Evolutionary conservation across 192 early-diverging fungal species (phyloP).

Genomic region (Mortierella alpina): DNA sequence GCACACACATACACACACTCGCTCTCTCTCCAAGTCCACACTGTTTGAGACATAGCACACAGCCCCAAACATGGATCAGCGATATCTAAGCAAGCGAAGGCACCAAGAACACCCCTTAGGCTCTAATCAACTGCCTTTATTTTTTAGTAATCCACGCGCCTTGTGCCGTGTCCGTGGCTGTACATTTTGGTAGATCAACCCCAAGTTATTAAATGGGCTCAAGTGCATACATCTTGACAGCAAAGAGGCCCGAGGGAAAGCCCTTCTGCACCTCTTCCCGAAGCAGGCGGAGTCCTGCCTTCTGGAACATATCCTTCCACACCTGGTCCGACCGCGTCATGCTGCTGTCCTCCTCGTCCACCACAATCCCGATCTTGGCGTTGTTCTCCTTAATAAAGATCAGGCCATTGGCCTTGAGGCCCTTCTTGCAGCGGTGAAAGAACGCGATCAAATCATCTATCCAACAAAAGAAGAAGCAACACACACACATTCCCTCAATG

Average conservation of each 20-base stretch:
- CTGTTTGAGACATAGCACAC: too few relatives aligned
- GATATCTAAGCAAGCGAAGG: too few relatives aligned
- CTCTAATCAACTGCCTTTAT: too few relatives aligned
- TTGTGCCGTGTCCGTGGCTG: too few relatives aligned
- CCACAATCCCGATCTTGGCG: constrained; percentile 65
- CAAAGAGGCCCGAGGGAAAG: constrained; percentile 75
- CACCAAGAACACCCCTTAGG: too few relatives aligned
- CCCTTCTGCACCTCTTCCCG: constrained; percentile 73
- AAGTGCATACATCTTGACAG: constrained; percentile 75
- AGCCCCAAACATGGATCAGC: too few relatives aligned
- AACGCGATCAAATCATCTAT: constrained; percentile 86
- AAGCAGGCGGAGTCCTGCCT: constrained; percentile 70
- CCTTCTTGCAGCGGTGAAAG: constrained; percentile 79
- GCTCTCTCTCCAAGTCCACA: too few relatives aligned
- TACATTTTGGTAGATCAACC: too few relatives aligned
- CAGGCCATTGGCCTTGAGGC: constrained; percentile 79
- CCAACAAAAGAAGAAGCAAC: background rate
- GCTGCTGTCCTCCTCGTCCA: constrained; percentile 88
- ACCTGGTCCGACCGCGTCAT: constrained; percentile 75
- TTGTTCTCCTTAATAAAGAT: constrained; percentile 96
- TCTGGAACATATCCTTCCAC: constrained; percentile 71
- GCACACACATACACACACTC: too few relatives aligned
- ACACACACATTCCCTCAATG: background rate
- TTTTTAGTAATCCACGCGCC: too few relatives aligned
- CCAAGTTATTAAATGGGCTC: constrained; percentile 20